Conservation (phyloP, 2,329 filamentous ascomycete species). For the Microsporum canis region DNA sequence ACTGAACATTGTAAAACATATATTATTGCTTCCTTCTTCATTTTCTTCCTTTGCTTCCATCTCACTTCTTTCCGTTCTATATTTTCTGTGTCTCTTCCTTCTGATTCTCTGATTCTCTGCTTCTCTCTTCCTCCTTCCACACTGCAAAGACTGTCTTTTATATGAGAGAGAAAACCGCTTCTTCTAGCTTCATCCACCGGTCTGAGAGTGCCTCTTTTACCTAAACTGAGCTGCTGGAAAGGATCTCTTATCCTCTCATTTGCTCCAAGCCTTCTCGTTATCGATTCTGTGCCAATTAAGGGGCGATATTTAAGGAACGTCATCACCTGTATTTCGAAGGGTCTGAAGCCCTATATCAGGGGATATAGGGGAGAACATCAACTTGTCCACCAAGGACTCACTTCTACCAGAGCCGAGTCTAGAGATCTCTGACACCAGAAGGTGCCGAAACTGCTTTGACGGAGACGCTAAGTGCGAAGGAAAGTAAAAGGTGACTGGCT, state of each 20-base stretch:
- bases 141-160: neutral
- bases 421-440: neutral
- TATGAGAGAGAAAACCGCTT: neutral
- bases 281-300: neutral
- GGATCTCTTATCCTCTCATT: neutral
- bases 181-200: neutral
- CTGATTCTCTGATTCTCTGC: neutral
- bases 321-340: neutral
- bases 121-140: neutral
- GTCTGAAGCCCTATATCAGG: neutral
- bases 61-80: conserved; percentile 2
- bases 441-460: neutral
- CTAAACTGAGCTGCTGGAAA: neutral
- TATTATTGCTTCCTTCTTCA: neutral
- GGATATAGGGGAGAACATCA: neutral
- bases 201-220: neutral
- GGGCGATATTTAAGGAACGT: neutral
- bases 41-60: neutral
- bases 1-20: neutral
- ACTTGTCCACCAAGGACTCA: neutral
- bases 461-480: neutral
- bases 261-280: neutral
- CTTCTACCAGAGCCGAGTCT: neutral
- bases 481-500: neutral
- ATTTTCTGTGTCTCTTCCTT: neutral